Base-by-base conservation (phyloP, 1,284 basidiomycete species). In the Trametes hirsuta region DNA sequence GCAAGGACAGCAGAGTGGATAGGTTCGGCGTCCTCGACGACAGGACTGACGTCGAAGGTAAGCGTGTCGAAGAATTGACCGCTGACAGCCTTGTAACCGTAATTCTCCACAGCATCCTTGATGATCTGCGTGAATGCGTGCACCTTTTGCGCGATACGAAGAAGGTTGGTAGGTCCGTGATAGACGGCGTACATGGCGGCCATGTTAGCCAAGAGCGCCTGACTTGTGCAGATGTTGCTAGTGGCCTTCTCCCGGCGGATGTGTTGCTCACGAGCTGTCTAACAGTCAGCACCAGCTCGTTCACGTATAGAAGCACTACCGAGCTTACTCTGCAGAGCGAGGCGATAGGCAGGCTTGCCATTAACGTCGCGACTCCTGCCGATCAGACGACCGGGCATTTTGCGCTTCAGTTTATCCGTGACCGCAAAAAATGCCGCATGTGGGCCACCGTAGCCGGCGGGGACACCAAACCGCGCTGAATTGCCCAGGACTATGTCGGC, bases 121-220 rank as follows among this genome's bases (percentile, higher is more conserved):
- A 98, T 85, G 57, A 95, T 81, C 59, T 89, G 87, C 0, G 97
- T 92, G 68, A 95, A 87, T n/a, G 87, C 84, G 75, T 98, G 95
- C 22, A 97, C 92, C 77, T 94, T 95, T 72, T 86, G 82, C 35
- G 95, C 96, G 66, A 98, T 98, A 55, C 86, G 86, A 65, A 83
- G 81, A 34, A 99, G 82, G 58, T 96, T 96, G 45, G 83, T 83
- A 1, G 97, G 94, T 21, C 97, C 97, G 72, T 99, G 97, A 76
- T 97, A 98, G 47, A 99, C 89, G 6, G 97, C 93, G 72, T 96
- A 97, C 95, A 97, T 97, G 42, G 95, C 93, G 14, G 95, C 93
- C 90, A 97, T 96, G 76, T 98, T 98, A 50, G 95, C 95, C 37
- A 98, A 88, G 18, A 98, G 84, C 0, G 94, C 95, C 76, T 98